Percentiles rank a stretch among this genome's conserved stretches.
Evolutionary conservation across 2,329 filamentous ascomycete species (phyloP).

Genomic region (Sordariomycetes sp.): DNA sequence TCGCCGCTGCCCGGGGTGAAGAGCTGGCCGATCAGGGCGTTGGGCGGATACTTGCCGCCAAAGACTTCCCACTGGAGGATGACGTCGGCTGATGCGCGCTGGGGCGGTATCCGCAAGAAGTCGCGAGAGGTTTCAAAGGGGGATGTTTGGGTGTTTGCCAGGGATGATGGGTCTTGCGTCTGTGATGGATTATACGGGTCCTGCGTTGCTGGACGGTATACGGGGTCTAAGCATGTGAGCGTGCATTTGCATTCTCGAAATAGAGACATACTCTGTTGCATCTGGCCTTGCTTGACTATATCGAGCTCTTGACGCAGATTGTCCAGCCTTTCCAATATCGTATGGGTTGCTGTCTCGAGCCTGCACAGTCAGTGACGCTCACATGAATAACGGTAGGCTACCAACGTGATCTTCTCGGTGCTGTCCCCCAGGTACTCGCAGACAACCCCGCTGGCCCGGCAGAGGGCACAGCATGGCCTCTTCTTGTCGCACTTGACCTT

Average conservation of each 20-base stretch:
- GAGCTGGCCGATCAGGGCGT: conserved; percentile 8
- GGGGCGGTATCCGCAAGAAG: conserved; percentile 11
- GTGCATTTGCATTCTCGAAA: not conserved
- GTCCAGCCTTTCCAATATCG: conserved; percentile 9
- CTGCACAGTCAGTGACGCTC: conserved; percentile 3
- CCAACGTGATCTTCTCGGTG: conserved; percentile 10
- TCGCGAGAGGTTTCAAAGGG: conserved; percentile 8
- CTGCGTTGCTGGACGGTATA: no score
- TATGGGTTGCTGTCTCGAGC: conserved; percentile 9
- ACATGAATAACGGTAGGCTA: not conserved
- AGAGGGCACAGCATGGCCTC: conserved; percentile 9
- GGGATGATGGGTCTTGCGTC: not conserved
- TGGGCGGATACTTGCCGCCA: conserved; percentile 7
- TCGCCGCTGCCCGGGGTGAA: conserved; percentile 6
- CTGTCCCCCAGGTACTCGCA: conserved; percentile 10
- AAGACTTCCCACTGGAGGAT: conserved; percentile 11
- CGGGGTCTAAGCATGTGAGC: no score
- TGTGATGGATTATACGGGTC: not conserved
- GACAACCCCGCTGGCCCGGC: conserved; percentile 6
- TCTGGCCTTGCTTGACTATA: conserved; percentile 4
- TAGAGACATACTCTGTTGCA: not conserved
- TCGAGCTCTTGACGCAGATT: conserved; percentile 8
- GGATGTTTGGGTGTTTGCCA: not conserved
- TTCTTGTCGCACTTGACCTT: conserved; percentile 12
- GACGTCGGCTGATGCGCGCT: conserved; percentile 10